phyloP scores from a whole-genome alignment of 2,329 filamentous ascomycete genomes.

The Monosporascus sp. region DNA sequence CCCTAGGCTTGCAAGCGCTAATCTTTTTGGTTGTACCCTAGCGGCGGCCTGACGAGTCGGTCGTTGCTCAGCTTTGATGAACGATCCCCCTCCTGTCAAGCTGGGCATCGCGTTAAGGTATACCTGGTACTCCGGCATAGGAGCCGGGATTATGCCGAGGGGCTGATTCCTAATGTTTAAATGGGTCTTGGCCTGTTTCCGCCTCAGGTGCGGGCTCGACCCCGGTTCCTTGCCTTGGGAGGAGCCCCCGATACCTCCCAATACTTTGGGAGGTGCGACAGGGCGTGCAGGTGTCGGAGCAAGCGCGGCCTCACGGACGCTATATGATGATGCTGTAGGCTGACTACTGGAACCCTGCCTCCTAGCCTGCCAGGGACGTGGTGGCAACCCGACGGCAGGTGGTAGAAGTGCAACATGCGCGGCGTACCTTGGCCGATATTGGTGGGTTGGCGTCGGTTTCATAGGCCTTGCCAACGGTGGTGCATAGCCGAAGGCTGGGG shows the following conservation, averaged over 20 bases:
- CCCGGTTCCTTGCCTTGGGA: not conserved
- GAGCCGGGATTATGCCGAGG: not conserved
- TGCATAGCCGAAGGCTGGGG: constrained; percentile 1
- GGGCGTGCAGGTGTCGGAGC: too few species aligned
- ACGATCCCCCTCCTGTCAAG: not conserved
- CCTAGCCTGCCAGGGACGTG: not conserved
- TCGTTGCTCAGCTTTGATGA: not conserved
- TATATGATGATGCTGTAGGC: not conserved
- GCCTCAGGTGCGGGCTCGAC: constrained; percentile 4
- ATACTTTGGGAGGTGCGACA: too few species aligned
- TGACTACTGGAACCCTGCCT: not conserved
- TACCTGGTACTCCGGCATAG: constrained; percentile 11
- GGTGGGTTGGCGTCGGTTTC: constrained; percentile 5
- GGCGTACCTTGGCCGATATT: not conserved
- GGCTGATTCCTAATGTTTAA: not conserved
- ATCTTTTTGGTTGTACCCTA: not conserved
- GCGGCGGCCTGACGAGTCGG: not conserved
- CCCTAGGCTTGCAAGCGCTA: not conserved
- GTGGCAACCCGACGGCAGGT: constrained; percentile 4
- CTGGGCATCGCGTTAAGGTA: constrained; percentile 12
- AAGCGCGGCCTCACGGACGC: not conserved
- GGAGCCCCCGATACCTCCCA: not conserved
- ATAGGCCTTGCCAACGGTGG: constrained; percentile 5
- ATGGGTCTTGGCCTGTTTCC: constrained; percentile 2
- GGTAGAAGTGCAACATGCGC: constrained; percentile 1